Evolutionary conservation across 2,329 filamentous ascomycete genomes (phyloP), one percentile per base, ranked within the genome.

Genomic region (Trichoderma harzianum): DNA sequence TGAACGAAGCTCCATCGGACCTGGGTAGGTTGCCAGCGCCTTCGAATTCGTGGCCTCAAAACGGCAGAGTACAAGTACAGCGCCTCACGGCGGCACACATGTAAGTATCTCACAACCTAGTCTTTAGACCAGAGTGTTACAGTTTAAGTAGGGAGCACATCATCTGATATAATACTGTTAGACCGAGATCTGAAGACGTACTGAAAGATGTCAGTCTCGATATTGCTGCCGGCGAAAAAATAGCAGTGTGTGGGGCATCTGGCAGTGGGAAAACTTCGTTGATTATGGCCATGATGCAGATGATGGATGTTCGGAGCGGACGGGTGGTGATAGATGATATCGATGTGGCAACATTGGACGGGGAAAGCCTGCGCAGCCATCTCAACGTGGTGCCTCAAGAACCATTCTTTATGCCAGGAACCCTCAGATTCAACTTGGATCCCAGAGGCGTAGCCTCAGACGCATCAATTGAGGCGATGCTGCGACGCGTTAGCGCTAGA

Each of bases 191-290:
- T 24, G 28, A 32, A 32, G 32, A 26, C 32, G 30, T 32, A 32
- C 21, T 32, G 14, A 61, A 32, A 61, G 58, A 61, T 36, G 28
- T 65, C 26, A 65, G 28, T 75, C 3, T 83, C 11, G 73, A 76
- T 5, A 78, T 83, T 7, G 65, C 71, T 0, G 69, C 79, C 0
- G 78, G 79, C 0, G 76, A 81, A 60, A 82, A 79, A 65, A 74
- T 83, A 0, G 81, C 78, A 1, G 74, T 83, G 3, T 82, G 80
- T 24, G 81, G 81, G 1, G 74, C 81, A 5, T 83, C 77, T 5
- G 81, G 81, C 28, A 80, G 64, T 65, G 84, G 84, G 0, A 86
- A 86, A 75, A 85, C 83, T 0, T 83, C 82, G 0, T 72, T 82
- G 5, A 77, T 86, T 4, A 77, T 83, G 18, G 78, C 82, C 7